phyloP scores from a whole-genome alignment of 768 basidiomycete species.

The Mycena polygramma region DNA sequence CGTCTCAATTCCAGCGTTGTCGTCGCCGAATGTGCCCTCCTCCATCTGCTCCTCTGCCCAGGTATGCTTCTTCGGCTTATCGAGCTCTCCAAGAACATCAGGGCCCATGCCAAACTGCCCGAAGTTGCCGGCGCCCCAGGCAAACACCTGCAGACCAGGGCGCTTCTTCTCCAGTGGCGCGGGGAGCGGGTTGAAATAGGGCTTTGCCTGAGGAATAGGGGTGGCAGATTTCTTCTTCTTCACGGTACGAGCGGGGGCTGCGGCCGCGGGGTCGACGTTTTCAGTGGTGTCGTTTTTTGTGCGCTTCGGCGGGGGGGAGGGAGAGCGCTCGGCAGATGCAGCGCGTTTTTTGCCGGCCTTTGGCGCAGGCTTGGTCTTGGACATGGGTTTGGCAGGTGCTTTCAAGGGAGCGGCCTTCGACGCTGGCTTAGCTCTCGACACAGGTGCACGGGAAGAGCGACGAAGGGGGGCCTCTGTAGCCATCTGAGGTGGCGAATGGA shows the following conservation, averaged over 20 bases:
- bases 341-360: constrained; percentile 62
- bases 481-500: constrained; percentile 14
- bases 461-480: constrained; percentile 57
- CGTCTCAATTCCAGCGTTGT: constrained; percentile 84
- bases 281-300: constrained; percentile 51
- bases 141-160: constrained; percentile 82
- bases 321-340: constrained; percentile 59
- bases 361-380: constrained; percentile 51
- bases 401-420: constrained; percentile 47
- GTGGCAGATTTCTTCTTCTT: constrained; percentile 47
- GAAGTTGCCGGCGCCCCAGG: constrained; percentile 94
- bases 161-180: constrained; percentile 65
- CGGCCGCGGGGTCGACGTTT: constrained; percentile 61
- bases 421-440: constrained; percentile 54
- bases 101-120: constrained; percentile 96
- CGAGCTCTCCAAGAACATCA: constrained; percentile 75
- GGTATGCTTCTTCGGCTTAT: constrained; percentile 80
- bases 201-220: constrained; percentile 58
- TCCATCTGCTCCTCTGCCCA: constrained; percentile 85
- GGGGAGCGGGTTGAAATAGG: constrained; percentile 78
- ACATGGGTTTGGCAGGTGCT: constrained; percentile 49
- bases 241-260: constrained; percentile 52
- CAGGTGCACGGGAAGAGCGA: constrained; percentile 66
- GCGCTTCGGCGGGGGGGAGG: constrained; percentile 66
- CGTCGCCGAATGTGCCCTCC: constrained; percentile 77